These are phyloP conservation scores for Oxytropis ochrocephala DNA, from an alignment of 306 rosid genomes.

Conservation along the genomic window DNA sequence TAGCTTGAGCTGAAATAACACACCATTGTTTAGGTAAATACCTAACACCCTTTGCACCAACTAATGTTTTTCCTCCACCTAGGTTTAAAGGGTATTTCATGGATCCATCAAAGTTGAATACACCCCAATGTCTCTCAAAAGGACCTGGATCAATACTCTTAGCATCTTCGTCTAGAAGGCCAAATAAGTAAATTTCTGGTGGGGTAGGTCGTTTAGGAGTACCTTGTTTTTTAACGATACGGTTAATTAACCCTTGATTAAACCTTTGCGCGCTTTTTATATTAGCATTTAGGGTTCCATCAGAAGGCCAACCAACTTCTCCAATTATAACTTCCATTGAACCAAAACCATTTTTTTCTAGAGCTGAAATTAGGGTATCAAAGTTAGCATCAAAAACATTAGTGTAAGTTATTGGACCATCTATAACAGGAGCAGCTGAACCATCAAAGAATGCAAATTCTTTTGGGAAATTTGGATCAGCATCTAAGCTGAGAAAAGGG, in stretches of 20 bases:
- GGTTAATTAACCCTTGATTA: slow-evolving; percentile 68
- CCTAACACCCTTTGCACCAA: slow-evolving; percentile 69
- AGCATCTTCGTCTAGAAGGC: slow-evolving; percentile 70
- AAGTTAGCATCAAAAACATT: slow-evolving; percentile 89
- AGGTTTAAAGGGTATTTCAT: slow-evolving; percentile 52
- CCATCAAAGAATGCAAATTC: slow-evolving; percentile 85
- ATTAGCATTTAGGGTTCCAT: slow-evolving; percentile 66
- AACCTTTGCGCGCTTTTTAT: slow-evolving; percentile 50
- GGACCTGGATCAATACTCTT: slow-evolving; percentile 80
- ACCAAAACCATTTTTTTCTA: slow-evolving; percentile 70
- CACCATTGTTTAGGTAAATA: slow-evolving; percentile 76
- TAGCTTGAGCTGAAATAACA: slow-evolving; percentile 62
- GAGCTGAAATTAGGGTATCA: slow-evolving; percentile 80
- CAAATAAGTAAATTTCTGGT: slow-evolving; percentile 67
- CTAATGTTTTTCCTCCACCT: slow-evolving; percentile 43
- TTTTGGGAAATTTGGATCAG: slow-evolving; percentile 86
- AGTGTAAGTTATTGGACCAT: slow-evolving; percentile 73
- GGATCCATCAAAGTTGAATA: slow-evolving; percentile 73
- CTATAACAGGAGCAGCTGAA: slow-evolving; percentile 64
- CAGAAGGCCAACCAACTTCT: slow-evolving; percentile 97
- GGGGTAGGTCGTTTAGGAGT: slow-evolving; percentile 61
- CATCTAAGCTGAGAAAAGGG: slow-evolving; percentile 90
- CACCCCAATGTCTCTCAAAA: slow-evolving; percentile 92
- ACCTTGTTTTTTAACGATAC: slow-evolving; percentile 48
- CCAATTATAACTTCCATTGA: slow-evolving; percentile 75